These are phyloP conservation scores for Aristolochia californica DNA, from an alignment of 164 flowering plant genomes.

Conservation along the genomic window DNA sequence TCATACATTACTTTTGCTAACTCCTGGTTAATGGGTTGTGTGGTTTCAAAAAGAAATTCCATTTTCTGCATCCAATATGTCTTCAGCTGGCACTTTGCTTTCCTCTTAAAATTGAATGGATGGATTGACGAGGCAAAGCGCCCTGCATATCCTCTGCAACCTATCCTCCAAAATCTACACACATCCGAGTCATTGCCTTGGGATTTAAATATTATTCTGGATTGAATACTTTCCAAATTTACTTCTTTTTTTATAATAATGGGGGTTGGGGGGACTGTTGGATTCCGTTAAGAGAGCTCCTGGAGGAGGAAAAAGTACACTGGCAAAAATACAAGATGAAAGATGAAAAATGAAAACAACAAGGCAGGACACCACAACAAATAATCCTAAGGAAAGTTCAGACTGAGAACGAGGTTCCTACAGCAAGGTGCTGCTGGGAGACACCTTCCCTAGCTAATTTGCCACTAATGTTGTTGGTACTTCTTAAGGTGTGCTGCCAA, in stretches of 20 bases:
- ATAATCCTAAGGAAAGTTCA: too few relatives aligned
- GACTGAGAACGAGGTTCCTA: too few relatives aligned
- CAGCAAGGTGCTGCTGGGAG: too few relatives aligned
- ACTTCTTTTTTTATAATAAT: conserved; percentile 2
- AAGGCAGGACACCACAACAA: too few relatives aligned
- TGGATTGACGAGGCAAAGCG: conserved; percentile 23
- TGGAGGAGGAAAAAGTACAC: too few relatives aligned
- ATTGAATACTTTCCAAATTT: conserved; percentile 13
- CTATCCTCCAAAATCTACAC: conserved; percentile 34
- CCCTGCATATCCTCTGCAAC: conserved; percentile 40
- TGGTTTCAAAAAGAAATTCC: conserved; percentile 13
- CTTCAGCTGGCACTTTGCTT: conserved; percentile 23
- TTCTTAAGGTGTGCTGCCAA: too few relatives aligned
- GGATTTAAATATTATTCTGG: conserved; percentile 23
- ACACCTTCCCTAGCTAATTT: too few relatives aligned
- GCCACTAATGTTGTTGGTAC: too few relatives aligned
- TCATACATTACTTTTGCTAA: conserved; percentile 48
- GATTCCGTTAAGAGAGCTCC: too few relatives aligned
- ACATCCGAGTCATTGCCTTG: conserved; percentile 17
- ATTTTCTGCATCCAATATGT: conserved; percentile 8
- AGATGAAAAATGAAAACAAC: too few relatives aligned
- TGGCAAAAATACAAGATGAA: too few relatives aligned
- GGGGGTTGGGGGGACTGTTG: too few relatives aligned
- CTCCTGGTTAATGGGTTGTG: conserved; percentile 18
- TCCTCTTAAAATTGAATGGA: conserved; percentile 17